Conservation (phyloP, 2,329 filamentous ascomycete species). For the Xylariaceae sp. region DNA sequence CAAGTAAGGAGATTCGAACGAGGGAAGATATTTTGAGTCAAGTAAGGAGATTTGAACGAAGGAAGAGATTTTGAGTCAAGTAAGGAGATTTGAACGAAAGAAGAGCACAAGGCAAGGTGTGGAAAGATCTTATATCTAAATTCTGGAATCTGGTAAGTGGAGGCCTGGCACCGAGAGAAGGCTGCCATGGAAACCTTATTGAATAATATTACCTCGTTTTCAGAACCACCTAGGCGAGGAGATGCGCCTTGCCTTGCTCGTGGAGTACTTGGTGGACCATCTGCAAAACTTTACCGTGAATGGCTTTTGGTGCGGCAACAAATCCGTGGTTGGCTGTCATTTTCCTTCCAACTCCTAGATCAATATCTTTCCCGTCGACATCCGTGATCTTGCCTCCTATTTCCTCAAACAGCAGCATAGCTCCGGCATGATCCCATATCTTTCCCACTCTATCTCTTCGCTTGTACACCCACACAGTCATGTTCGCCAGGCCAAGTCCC, state of each 20-base stretch:
- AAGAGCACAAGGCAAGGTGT: no score
- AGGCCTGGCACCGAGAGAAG: no score
- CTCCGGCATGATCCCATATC: constrained; percentile 57
- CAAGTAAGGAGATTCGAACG: no score
- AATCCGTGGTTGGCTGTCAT: constrained; percentile 52
- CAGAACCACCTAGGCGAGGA: constrained; percentile 19
- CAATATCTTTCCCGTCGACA: constrained; percentile 46
- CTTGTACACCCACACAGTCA: constrained; percentile 54
- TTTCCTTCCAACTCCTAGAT: constrained; percentile 43
- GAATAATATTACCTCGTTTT: neutral
- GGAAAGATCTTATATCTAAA: no score
- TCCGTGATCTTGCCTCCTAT: constrained; percentile 53
- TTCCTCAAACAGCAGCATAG: constrained; percentile 56
- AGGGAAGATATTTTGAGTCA: no score
- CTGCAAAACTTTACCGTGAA: constrained; percentile 41
- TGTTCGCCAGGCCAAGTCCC: constrained; percentile 48
- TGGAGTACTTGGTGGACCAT: constrained; percentile 30
- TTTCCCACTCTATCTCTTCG: constrained; percentile 44
- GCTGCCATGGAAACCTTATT: neutral
- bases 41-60: no score
- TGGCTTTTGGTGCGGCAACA: constrained; percentile 43
- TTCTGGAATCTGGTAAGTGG: no score
- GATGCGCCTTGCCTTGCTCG: constrained; percentile 28
- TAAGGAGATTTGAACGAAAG: no score
- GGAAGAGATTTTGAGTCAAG: no score